Evolutionary conservation across 176 grass and related monocot species (phyloP).

Genomic region (Triticum timopheevii): DNA sequence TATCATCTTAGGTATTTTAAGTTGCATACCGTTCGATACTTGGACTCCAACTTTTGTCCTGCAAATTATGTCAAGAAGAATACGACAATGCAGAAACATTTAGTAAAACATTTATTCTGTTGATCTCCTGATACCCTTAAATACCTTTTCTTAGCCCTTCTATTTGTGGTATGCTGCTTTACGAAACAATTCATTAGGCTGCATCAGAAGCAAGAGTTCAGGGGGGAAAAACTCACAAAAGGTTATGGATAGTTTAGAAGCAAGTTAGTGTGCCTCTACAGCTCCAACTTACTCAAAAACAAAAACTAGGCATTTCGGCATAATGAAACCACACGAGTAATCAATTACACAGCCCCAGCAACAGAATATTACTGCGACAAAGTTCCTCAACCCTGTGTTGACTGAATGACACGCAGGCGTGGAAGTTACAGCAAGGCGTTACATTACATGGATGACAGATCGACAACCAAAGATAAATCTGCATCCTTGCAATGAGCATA

Average conservation of each 20-base stretch:
- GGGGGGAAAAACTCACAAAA: conserved; percentile 36
- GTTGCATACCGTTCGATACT: too few relatives aligned
- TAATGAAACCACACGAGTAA: conserved; percentile 16
- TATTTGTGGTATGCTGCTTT: too few relatives aligned
- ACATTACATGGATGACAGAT: conserved; percentile 28
- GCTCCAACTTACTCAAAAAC: conserved; percentile 6
- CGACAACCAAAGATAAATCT: background rate
- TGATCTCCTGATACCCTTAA: background rate
- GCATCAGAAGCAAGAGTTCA: background rate
- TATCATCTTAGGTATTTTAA: background rate
- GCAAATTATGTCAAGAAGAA: background rate
- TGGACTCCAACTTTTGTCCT: background rate
- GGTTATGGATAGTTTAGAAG: conserved; percentile 38
- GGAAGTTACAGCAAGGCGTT: background rate
- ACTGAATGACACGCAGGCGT: background rate
- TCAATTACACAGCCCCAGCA: conserved; percentile 2
- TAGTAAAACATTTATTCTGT: background rate
- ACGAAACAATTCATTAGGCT: too few relatives aligned
- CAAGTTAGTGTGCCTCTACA: background rate
- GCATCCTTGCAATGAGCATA: background rate
- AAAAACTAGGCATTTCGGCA: conserved; percentile 33
- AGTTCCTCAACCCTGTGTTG: conserved; percentile 32
- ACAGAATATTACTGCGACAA: conserved; percentile 22
- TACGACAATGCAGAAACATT: background rate
- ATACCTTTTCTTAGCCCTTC: too few relatives aligned